Percentiles rank a stretch among this genome's conserved stretches.
Conservation (phyloP, 2,329 filamentous ascomycete genomes). For the Venturia nashicola region DNA sequence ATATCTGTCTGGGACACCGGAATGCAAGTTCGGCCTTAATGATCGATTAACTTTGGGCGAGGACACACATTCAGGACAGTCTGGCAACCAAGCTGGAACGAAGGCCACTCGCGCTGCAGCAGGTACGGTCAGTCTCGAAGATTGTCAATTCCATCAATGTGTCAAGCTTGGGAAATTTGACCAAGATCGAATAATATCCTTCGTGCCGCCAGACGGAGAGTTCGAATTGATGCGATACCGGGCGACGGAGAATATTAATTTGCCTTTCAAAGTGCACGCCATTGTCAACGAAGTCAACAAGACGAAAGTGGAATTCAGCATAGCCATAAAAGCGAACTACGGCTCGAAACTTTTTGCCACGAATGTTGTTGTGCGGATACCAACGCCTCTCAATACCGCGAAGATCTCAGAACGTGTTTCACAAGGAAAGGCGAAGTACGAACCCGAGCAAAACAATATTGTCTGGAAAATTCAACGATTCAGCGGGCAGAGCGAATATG, state of each 20-base stretch:
- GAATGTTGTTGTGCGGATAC: slow-evolving; percentile 87
- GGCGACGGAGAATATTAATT: slow-evolving; percentile 94
- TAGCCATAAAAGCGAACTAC: slow-evolving; percentile 94
- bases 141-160: slow-evolving; percentile 98
- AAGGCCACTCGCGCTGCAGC: slow-evolving; percentile 94
- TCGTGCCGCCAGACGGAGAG: slow-evolving; percentile 91
- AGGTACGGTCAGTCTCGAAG: slow-evolving; percentile 88
- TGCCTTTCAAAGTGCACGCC: slow-evolving; percentile 96
- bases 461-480: slow-evolving; percentile 99
- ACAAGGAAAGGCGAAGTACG: slow-evolving; percentile 96
- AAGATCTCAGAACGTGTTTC: slow-evolving; percentile 85
- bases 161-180: slow-evolving; percentile 97
- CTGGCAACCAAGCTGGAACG: slow-evolving; percentile 64
- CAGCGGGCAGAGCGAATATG: slow-evolving; percentile 92
- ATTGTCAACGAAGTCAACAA: slow-evolving; percentile 97
- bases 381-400: slow-evolving; percentile 91
- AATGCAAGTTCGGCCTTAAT: slow-evolving; percentile 98
- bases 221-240: slow-evolving; percentile 99
- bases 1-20: slow-evolving; percentile 88
- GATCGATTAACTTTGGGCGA: slow-evolving; percentile 81
- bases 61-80: slow-evolving; percentile 45
- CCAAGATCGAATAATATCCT: slow-evolving; percentile 89
- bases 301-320: slow-evolving; percentile 97
- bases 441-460: slow-evolving; percentile 94
- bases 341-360: slow-evolving; percentile 93